Evolutionary conservation across 2,329 filamentous ascomycete species (phyloP), one percentile per base, ranked within the genome.

Genomic region (Aspergillus calidoustus): DNA sequence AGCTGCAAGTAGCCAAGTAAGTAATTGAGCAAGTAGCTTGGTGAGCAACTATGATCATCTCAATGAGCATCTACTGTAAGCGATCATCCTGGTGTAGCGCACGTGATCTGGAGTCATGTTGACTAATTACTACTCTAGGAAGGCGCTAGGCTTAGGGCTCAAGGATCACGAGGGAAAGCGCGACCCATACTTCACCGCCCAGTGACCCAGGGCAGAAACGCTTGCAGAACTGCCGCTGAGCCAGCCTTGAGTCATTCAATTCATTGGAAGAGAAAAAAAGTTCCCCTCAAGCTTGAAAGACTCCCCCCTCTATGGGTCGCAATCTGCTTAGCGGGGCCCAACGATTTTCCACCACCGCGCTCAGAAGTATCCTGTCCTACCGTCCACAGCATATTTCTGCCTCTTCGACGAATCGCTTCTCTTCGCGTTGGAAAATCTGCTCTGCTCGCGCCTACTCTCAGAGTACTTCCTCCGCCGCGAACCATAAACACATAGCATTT

Each of bases 321-420:
- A 67, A 64, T 73, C 66, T 76, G 65, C 59, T 76, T 70, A 77
- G 75, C 76, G 75, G 76, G 74, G 75, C 74, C 64, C 73, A 72
- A 69, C 70, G 68, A 71, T 69, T 77, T 71, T 75, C 72, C 61
- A 71, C 66, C 68, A 71, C 68, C 71, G 58, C 71, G 63, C 66
- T 69, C 60, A 69, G 57, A 60, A 54, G 59, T 63, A 49, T 61
- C 58, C 64, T 65, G 53, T 64, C 63, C 54, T 65, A 51, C 54
- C 47, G 58, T 66, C 61, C 56, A 44, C 64, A 49, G 50, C 53
- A 61, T 52, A 57, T 25, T 59, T 56, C 59, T 53, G 60, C 65
- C 62, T 66, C 69, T 66, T 61, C 64, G 67, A 38, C 65, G 66
- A 54, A 58, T 65, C 62, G 52, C 58, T 57, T 53, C 44, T 34